Evolutionary conservation across 2,329 filamentous ascomycete species (phyloP), one percentile per base, ranked within the genome.

Genomic region (Coniella lustricola): DNA sequence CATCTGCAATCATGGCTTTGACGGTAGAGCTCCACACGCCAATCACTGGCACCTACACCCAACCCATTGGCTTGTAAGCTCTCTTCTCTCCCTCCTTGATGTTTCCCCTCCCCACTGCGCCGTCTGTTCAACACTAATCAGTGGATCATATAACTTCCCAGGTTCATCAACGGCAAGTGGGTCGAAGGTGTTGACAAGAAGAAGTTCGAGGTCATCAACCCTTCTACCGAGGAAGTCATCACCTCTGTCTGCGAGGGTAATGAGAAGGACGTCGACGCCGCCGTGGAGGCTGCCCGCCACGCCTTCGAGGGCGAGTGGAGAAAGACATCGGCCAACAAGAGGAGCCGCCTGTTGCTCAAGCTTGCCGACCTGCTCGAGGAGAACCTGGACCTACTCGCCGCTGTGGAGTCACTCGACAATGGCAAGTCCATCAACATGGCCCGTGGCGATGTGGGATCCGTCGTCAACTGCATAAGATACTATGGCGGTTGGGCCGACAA

Each of bases 121-220:
- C 40, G 33, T 18, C 20, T 16, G 45, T 18, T 34, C 40, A 60
- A 63, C 56, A 65, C 53, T 38, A 7, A 38, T 22, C 17, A 7
- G 22, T 29, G 21, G 2, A 20, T 8, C 38, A 5, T 29, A 14
- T 32, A 7, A 7, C 7, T 38, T 16, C 17, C 9, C 61, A 88
- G 85, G 53, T 93, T 88, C 78, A 93, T 95, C 79, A 90, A 93
- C 79, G 90, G 91, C 69, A 85, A 96, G 70, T 96, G 84, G 72
- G 81, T 94, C 56, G 82, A 85, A 68, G 77, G 82, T 65, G 82
- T 85, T 55, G 87, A 95, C 60, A 90, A 90, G 73, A 85, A 88
- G 79, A 90, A 84, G 58, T 93, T 95, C 64, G 89, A 95, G 71
- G 86, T 90, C 67, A 84, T 93, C 76, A 95, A 95, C 79, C 90